Base-by-base conservation (phyloP, 805 yeast species). In the Blastobotrys attinorum region DNA sequence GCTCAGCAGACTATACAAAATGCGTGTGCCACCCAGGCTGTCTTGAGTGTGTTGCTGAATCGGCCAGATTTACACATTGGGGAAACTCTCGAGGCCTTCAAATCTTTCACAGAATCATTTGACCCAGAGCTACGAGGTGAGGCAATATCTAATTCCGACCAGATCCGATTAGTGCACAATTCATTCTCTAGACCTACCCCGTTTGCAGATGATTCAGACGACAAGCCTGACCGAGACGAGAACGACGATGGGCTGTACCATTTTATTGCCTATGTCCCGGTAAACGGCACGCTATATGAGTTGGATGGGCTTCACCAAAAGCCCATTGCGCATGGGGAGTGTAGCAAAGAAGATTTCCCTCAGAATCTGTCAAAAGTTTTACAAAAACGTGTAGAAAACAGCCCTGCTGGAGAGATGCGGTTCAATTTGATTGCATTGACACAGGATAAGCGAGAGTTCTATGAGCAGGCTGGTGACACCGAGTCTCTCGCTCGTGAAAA, bases 1-100 rank as follows among this genome's bases (percentile, higher is more conserved):
- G 83, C 84, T 4, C 69, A 69, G 38, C 86, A 80, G 55, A 73
- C 73, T 22, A 76, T 79, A 43, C 77, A 76, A 52, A 79, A 80
- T 53, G 84, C 86, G 2, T 80, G 86, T 59, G 86, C 81, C n/a
- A 80, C 86, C 1, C 83, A 76, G 53, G 86, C 85, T 0, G 79
- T 80, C 18, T 63, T 80, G 45, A 76, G 78, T 44, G 62, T 78
- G 6, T 59, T 80, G 42, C 52, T 80, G 46, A 76, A 76, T 53
- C 63, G 67, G 42, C 54, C 53, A 0, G 63, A 59, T 15, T 44
- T 77, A 10, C 67, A 67, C 1, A 43, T 79, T 3, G 85, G 86
- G 1, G 59, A 59, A 0, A 75, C 72, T 29, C 61, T 80, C 45
- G 22, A 48, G 2, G 67, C 70, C 44, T 73, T 79, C 57, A 68